phyloP scores from a whole-genome alignment of 208 protist species.

The Leishmania amazonensis region DNA sequence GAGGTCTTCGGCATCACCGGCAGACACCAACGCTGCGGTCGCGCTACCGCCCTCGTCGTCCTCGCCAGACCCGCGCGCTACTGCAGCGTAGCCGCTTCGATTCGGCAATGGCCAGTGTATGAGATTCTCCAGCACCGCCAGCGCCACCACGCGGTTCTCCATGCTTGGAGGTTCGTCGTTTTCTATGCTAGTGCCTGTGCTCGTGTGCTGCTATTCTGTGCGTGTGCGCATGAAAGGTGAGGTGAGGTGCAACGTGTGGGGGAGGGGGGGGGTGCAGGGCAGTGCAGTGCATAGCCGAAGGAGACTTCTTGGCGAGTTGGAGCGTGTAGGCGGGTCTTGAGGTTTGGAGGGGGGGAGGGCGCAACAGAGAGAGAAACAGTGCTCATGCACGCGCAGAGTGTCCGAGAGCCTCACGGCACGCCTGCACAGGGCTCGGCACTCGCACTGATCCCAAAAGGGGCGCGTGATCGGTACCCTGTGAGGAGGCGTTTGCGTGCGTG shows the following conservation, averaged over 20 bases:
- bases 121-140: conserved; percentile 78
- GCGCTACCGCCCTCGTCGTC: conserved; percentile 30
- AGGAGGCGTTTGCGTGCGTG: background rate
- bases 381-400: background rate
- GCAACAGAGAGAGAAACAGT: background rate
- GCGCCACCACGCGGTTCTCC: conserved; percentile 66
- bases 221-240: background rate
- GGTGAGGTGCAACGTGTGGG: background rate
- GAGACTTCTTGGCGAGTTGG: background rate
- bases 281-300: background rate
- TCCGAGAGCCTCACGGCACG: too few species aligned
- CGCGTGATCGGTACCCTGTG: background rate
- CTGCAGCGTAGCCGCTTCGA: conserved; percentile 31
- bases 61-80: background rate
- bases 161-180: conserved; percentile 17
- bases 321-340: background rate
- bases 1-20: conserved; percentile 42
- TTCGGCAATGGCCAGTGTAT: conserved; percentile 66
- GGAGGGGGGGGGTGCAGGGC: too few species aligned
- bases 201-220: background rate
- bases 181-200: background rate
- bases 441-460: background rate
- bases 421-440: background rate
- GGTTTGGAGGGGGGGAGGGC: background rate
- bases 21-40: conserved; percentile 24